Base-by-base conservation (phyloP, 2,329 filamentous ascomycete species). In the Aspergillus quadricinctus region DNA sequence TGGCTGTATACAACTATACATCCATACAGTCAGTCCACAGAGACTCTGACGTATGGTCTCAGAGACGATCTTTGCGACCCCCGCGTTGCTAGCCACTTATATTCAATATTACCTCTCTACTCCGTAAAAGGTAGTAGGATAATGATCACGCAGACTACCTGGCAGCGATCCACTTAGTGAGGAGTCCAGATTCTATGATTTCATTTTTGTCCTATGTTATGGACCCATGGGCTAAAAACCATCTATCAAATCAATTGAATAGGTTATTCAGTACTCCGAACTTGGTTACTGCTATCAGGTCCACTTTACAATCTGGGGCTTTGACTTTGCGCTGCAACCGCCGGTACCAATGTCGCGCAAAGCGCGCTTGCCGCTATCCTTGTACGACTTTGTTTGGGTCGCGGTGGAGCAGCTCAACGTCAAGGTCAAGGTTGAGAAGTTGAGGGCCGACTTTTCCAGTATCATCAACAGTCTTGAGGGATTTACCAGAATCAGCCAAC, bases 291-390 rank as follows among this genome's bases (percentile, higher is more conserved):
- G 14, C 14, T 37, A n/a, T 14, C 14, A 2, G 31, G 31, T 37
- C 31, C 31, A 37, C 31, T 37, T 6, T 6, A 27, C 17, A 56
- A 62, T 68, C 66, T 64, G 66, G 68, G 67, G 69, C 62, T 67
- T 62, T 64, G 66, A 68, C 62, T 67, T 62, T 64, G 66, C 68
- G 67, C 69, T 69, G 65, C 63, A 71, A 69, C 68, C 69, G 69
- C 69, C 54, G 11, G 23, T 46, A 7, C 57, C 60, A 50, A 64
- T 64, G 61, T 69, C 66, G 65, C 69, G 68, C 56, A 69, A 70
- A 69, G 71, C 72, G 72, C 72, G 72, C 66, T 74, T 74, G 68
- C 71, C 72, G 72, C 70, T 60, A 51, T 53, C 23, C 27, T 52
- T 59, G 31, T 14, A 35, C 55, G 21, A 46, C 23, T 27, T 25